Evolutionary conservation across 75 land plant species (phyloP).

Genomic region (Cunninghamia lanceolata): DNA sequence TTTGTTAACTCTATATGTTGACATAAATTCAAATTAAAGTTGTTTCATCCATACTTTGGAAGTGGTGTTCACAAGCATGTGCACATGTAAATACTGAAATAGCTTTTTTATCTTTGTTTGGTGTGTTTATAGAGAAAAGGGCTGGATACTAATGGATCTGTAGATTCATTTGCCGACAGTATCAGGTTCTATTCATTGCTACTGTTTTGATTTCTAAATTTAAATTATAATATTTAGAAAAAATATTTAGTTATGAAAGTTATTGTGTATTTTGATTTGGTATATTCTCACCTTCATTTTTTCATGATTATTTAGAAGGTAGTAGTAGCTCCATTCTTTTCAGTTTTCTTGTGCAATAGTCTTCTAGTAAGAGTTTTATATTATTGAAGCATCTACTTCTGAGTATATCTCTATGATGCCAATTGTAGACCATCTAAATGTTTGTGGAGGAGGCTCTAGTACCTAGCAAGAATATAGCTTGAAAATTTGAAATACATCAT

Average conservation of each 20-base stretch:
- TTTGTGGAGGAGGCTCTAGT: neutral
- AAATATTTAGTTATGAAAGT: no score
- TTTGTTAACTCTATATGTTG: neutral
- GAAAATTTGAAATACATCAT: neutral
- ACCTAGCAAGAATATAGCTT: neutral
- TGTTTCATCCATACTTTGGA: neutral
- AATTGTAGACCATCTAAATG: neutral
- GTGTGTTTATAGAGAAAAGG: neutral
- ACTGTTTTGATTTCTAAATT: neutral
- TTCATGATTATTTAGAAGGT: neutral
- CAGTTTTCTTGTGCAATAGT: neutral
- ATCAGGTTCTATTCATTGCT: neutral
- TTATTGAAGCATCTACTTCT: neutral
- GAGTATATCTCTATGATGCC: neutral
- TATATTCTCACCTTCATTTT: neutral
- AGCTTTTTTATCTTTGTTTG: neutral
- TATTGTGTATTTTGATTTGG: neutral
- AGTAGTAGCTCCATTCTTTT: neutral
- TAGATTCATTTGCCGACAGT: slow-evolving; percentile 1
- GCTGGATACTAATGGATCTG: neutral
- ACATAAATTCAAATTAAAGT: neutral
- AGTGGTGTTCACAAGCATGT: neutral
- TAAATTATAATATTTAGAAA: neutral
- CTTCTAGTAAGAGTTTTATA: neutral
- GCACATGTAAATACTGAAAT: neutral